Evolutionary conservation across 73 alveolate genomes (phyloP), one percentile per base, ranked within the genome.

Genomic region (Urostyla sp.): DNA sequence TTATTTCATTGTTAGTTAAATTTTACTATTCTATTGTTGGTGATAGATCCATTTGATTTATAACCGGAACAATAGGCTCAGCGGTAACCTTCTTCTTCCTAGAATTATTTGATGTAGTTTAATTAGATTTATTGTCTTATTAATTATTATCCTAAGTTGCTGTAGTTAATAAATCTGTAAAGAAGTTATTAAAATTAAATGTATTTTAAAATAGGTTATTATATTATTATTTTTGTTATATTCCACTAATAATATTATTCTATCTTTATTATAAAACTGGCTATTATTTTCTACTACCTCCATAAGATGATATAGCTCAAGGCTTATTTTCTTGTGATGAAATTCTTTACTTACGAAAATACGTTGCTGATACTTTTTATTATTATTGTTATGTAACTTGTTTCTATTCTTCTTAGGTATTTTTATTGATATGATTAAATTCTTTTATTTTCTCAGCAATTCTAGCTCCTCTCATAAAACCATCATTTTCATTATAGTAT

Each of bases 391-490:
- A 34, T 8, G 4, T 35, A 27, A 13, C 24, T 59, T 24, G 76
- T 59, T 35, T 59, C n/a, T n/a, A n/a, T n/a, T n/a, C 37, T 6
- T 59, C 43, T 3, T 32, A 20, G 20, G 76, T n/a, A 24, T 55
- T 55, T 34, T 59, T 59, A 34, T 55, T 55, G 13, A 35, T 18
- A 27, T 59, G 76, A 34, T 30, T 18, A 59, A 59, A 59, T 31
- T 59, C 76, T 31, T 59, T 13, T 5, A 59, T 59, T 34, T 59
- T 59, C 55, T 59, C 76, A 1, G 76, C 76, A 6, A 59, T 59
- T 59, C 76, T 59, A 16, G 76, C 76, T 35, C 76, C 76, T 31
- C 76, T 59, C 76, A 59, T 59, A 34, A 59, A 59, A 7, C 76
- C 76, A 59, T 59, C 76, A 31, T 34, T 34, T 31, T 59, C 76